Evolutionary conservation across 345 rosid species (phyloP).

Genomic region (Melastoma malabathricum): DNA sequence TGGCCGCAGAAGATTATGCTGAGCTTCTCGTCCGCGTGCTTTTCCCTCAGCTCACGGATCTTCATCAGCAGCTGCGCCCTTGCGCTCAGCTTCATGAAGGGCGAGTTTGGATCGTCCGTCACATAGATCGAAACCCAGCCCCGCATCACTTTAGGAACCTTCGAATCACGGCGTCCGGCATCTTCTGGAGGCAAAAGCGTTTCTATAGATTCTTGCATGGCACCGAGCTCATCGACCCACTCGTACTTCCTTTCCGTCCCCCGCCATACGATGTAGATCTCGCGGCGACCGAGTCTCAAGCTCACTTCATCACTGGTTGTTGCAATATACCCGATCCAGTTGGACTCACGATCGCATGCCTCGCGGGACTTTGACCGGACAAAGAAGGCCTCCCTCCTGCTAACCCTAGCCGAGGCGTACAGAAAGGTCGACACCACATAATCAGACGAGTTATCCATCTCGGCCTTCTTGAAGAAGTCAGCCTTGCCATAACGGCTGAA

Average conservation of each 20-base stretch:
- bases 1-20: conserved; percentile 74
- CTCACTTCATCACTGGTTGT: conserved; percentile 13
- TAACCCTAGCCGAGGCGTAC: conserved; percentile 12
- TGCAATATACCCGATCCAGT: conserved; percentile 23
- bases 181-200: too few relatives aligned
- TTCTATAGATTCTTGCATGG: conserved; percentile 19
- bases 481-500: conserved; percentile 3
- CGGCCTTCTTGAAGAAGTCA: conserved; percentile 8
- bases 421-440: conserved; percentile 9
- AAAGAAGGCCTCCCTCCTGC: conserved; percentile 9
- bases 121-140: conserved; percentile 62
- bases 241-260: conserved; percentile 16
- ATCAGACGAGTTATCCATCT: conserved; percentile 4
- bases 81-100: conserved; percentile 45
- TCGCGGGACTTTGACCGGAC: conserved; percentile 10
- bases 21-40: conserved; percentile 38
- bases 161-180: too few relatives aligned
- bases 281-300: conserved; percentile 10
- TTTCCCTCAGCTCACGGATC: conserved; percentile 47
- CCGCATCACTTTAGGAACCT: conserved; percentile 35
- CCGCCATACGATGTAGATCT: conserved; percentile 15
- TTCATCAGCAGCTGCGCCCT: conserved; percentile 61
- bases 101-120: conserved; percentile 47
- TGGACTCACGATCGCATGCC: conserved; percentile 11
- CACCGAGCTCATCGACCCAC: conserved; percentile 45